These are phyloP conservation scores for Coemansia sp. DNA, from an alignment of 371 early-diverging fungal species.

Conservation along the genomic window DNA sequence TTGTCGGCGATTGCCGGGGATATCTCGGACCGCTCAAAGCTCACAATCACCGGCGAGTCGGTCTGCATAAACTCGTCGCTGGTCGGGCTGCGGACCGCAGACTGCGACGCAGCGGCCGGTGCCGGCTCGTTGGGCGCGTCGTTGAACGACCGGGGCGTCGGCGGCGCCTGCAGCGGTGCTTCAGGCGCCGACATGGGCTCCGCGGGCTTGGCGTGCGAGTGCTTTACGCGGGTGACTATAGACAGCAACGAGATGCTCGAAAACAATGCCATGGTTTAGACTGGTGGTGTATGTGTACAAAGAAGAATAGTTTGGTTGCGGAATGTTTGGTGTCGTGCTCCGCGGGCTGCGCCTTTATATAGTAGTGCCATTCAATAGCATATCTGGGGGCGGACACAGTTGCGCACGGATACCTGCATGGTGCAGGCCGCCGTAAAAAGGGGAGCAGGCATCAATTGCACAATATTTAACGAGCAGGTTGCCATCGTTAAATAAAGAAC, in stretches of 20 bases:
- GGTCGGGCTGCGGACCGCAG: conserved; percentile 3
- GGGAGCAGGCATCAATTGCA: conserved; percentile 2
- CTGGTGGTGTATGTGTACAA: not conserved
- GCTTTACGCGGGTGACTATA: conserved; percentile 14
- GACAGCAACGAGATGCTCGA: conserved; percentile 15
- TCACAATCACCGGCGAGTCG: conserved; percentile 22
- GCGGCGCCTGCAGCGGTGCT: conserved; percentile 16
- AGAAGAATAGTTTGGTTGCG: too few relatives aligned
- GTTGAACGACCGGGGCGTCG: conserved; percentile 36
- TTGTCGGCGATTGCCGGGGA: conserved; percentile 10
- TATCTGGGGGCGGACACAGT: not conserved
- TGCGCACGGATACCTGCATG: not conserved
- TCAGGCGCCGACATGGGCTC: conserved; percentile 4
- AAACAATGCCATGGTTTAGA: conserved; percentile 5
- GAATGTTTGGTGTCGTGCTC: too few relatives aligned
- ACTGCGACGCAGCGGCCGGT: not conserved
- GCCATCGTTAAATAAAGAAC: not conserved
- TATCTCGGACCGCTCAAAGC: conserved; percentile 13
- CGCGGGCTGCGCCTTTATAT: not conserved
- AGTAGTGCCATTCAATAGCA: conserved; percentile 2
- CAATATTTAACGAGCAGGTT: conserved; percentile 1
- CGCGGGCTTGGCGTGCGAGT: conserved; percentile 5
- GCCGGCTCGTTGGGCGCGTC: conserved; percentile 7
- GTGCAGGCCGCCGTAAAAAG: not conserved
- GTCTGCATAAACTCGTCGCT: conserved; percentile 14